A percentile compares a stretch with the other conserved stretches of the same genome.
Conservation (phyloP, 164 flowering plant genomes). For the Vitis amurensis region DNA sequence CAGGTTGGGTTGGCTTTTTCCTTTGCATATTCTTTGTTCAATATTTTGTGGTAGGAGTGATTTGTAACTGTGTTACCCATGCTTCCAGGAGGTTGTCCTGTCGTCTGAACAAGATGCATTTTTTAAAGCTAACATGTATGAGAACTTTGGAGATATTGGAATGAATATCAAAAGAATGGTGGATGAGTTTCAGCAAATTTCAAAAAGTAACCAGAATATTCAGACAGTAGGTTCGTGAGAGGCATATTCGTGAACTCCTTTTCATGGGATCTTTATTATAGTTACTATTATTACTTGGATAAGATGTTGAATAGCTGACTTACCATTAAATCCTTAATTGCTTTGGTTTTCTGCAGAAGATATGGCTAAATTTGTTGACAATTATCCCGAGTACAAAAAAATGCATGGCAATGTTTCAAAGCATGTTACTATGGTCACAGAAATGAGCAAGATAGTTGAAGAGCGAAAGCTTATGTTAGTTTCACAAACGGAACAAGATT, state of each 20-base stretch:
- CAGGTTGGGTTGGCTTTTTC: conserved; percentile 52
- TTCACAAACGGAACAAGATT: conserved; percentile 93
- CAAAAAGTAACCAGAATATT: conserved; percentile 92
- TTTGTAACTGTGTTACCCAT: conserved; percentile 10
- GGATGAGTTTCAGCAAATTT: conserved; percentile 93
- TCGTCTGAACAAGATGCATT: conserved; percentile 94
- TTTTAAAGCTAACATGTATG: conserved; percentile 91
- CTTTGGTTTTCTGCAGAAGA: conserved; percentile 64
- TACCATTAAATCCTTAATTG: neutral
- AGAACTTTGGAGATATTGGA: conserved; percentile 98
- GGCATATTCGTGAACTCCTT: conserved; percentile 2
- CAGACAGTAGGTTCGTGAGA: conserved; percentile 78
- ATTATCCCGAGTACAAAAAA: conserved; percentile 92
- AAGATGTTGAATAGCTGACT: neutral
- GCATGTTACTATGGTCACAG: conserved; percentile 94
- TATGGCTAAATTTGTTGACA: conserved; percentile 98
- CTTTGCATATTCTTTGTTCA: neutral
- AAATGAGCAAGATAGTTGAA: conserved; percentile 96
- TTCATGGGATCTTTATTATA: neutral
- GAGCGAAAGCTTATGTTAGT: conserved; percentile 91
- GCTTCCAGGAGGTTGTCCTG: conserved; percentile 81
- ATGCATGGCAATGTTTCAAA: conserved; percentile 98
- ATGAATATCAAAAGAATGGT: conserved; percentile 94
- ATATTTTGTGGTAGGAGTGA: neutral
- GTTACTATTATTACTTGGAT: neutral